These are phyloP conservation scores for Hyaloperonospora arabidopsidis DNA, from an alignment of 352 stramenopile species.

Conservation along the genomic window DNA sequence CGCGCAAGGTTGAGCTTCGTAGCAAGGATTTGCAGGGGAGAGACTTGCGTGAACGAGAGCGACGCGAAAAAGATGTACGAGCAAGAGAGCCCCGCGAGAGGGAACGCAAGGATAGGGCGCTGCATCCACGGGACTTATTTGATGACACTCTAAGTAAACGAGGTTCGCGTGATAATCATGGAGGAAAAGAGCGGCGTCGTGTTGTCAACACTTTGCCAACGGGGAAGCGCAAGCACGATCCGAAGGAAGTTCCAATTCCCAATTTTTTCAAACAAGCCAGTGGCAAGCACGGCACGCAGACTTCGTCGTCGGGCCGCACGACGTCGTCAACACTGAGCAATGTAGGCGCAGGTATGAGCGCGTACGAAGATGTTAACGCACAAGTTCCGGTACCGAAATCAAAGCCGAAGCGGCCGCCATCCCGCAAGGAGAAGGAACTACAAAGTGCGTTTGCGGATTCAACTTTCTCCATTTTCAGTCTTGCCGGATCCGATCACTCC, in stretches of 20 bases:
- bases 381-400: constrained; percentile 13
- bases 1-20: constrained; percentile 5
- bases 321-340: constrained; percentile 30
- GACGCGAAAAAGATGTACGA: constrained; percentile 9
- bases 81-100: constrained; percentile 5
- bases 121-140: constrained; percentile 22
- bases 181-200: constrained; percentile 17
- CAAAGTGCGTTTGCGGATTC: constrained; percentile 26
- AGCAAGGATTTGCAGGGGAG: constrained; percentile 6
- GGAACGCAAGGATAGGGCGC: constrained; percentile 9
- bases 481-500: constrained; percentile 36
- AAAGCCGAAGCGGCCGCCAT: constrained; percentile 10
- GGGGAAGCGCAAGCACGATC: constrained; percentile 15
- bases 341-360: constrained; percentile 22
- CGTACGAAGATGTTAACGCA: constrained; percentile 10
- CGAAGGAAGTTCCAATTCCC: constrained; percentile 13
- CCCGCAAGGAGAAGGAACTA: constrained; percentile 17
- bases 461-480: constrained; percentile 39
- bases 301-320: constrained; percentile 26
- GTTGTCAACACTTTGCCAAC: constrained; percentile 5
- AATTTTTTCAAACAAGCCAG: constrained; percentile 14
- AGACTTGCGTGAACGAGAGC: constrained; percentile 7
- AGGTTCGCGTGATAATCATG: constrained; percentile 13
- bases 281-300: constrained; percentile 18
- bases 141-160: constrained; percentile 6